Evolutionary conservation across 768 basidiomycete species (phyloP).

Genomic region (Sporobolomyces roseus): DNA sequence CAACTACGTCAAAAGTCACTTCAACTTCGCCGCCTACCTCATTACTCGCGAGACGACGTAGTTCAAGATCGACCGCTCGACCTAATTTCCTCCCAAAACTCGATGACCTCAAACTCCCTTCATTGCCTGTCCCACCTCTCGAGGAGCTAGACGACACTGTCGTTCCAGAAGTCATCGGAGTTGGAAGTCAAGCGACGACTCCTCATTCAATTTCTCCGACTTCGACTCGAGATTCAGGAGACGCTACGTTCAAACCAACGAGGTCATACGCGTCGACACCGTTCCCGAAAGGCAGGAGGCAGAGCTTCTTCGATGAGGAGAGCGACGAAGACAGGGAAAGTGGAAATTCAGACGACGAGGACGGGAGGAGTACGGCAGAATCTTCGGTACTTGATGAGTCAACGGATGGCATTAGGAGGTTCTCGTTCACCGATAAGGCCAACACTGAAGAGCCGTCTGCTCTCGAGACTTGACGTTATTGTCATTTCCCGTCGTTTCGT

Average conservation of each 20-base stretch:
- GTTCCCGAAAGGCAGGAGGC: slow-evolving; percentile 14
- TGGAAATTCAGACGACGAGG: slow-evolving; percentile 6
- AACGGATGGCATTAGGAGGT: slow-evolving; percentile 4
- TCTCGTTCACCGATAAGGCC: background rate
- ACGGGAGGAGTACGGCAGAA: slow-evolving; percentile 13
- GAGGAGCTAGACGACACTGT: slow-evolving; percentile 31
- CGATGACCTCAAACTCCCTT: slow-evolving; percentile 11
- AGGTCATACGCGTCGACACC: slow-evolving; percentile 13
- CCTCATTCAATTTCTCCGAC: slow-evolving; percentile 14
- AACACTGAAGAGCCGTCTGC: background rate
- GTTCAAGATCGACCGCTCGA: background rate
- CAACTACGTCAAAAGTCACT: background rate
- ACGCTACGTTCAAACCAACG: slow-evolving; percentile 7
- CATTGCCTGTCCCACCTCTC: slow-evolving; percentile 12
- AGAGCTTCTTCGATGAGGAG: slow-evolving; percentile 18
- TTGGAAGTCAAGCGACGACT: slow-evolving; percentile 15
- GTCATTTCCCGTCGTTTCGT: background rate
- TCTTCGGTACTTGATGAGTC: slow-evolving; percentile 14
- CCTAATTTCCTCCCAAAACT: slow-evolving; percentile 11
- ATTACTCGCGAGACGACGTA: slow-evolving; percentile 18
- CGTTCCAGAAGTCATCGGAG: slow-evolving; percentile 16
- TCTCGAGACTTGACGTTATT: background rate
- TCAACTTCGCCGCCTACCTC: slow-evolving; percentile 5
- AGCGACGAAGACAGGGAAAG: slow-evolving; percentile 5
- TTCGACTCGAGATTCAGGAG: background rate